Percentiles rank a stretch among this genome's conserved stretches.
Evolutionary conservation across 1,284 basidiomycete species (phyloP).

Genomic region (Cutaneotrichosporon arboriforme): DNA sequence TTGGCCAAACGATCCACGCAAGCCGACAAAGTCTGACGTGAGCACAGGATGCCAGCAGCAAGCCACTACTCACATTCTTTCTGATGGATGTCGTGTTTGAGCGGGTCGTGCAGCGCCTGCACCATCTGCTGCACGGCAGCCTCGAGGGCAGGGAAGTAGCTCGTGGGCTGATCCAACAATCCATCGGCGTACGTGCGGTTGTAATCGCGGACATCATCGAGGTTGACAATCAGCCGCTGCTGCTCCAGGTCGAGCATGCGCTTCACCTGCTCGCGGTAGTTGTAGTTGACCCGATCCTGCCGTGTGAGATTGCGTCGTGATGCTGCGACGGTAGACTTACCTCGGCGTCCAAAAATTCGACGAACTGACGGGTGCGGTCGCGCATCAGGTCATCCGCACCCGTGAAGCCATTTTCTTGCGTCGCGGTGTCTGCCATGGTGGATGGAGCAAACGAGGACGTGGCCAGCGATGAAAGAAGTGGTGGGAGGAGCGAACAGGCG

Average conservation of each 20-base stretch:
- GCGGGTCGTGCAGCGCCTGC: constrained; percentile 66
- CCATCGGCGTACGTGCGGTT: constrained; percentile 67
- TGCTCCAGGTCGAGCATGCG: constrained; percentile 78
- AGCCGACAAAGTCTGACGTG: constrained; percentile 62
- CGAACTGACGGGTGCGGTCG: constrained; percentile 71
- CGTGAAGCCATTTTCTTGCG: constrained; percentile 37
- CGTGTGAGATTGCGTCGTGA: constrained; percentile 1
- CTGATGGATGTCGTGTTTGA: constrained; percentile 75
- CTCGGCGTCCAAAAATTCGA: constrained; percentile 79
- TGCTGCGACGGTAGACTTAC: constrained; percentile 48
- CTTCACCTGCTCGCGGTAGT: constrained; percentile 81
- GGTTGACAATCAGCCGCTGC: constrained; percentile 87
- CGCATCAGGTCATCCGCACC: constrained; percentile 63
- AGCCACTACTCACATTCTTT: constrained; percentile 55
- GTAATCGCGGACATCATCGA: constrained; percentile 94
- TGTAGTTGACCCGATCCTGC: constrained; percentile 50
- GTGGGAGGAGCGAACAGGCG: not conserved
- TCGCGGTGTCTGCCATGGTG: constrained; percentile 34
- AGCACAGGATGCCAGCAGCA: not conserved
- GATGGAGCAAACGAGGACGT: not conserved
- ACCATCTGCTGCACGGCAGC: constrained; percentile 73
- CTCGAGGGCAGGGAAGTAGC: constrained; percentile 89
- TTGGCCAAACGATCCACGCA: constrained; percentile 97
- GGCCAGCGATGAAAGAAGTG: not conserved
- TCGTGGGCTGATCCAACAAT: constrained; percentile 79